Percentiles rank a stretch among this genome's conserved stretches.
Evolutionary conservation across 371 early-diverging fungal genomes (phyloP).

Genomic region (Dichotomocladium elegans): DNA sequence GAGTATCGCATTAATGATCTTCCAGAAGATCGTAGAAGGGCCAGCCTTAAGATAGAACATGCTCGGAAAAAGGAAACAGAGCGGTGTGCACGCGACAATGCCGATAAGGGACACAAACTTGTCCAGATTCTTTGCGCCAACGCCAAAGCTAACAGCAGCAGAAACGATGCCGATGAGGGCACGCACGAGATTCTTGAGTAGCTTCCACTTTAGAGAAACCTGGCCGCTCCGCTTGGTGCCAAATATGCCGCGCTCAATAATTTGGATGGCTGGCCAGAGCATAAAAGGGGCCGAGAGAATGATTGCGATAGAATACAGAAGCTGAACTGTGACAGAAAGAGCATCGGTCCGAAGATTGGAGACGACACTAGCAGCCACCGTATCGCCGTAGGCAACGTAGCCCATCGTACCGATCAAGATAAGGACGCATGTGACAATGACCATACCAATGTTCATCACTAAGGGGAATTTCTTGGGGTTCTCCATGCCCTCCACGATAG

Average conservation of each 20-base stretch:
- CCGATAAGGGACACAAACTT: conserved; percentile 67
- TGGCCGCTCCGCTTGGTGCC: conserved; percentile 27
- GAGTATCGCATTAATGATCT: conserved; percentile 33
- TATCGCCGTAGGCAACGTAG: conserved; percentile 66
- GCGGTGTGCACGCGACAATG: conserved; percentile 46
- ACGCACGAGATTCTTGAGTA: conserved; percentile 64
- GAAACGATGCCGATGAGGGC: conserved; percentile 44
- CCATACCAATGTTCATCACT: conserved; percentile 56
- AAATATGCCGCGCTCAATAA: conserved; percentile 60
- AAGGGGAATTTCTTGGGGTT: conserved; percentile 54
- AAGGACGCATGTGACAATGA: conserved; percentile 55
- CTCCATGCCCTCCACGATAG: conserved; percentile 56
- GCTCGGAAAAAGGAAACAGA: conserved; percentile 73
- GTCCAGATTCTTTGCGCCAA: conserved; percentile 63
- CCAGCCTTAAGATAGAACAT: conserved; percentile 63
- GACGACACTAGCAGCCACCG: conserved; percentile 64
- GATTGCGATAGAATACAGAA: conserved; percentile 73
- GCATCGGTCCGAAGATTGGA: conserved; percentile 58
- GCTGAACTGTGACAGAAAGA: conserved; percentile 52
- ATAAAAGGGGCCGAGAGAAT: conserved; percentile 66
- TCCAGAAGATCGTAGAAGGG: conserved; percentile 15
- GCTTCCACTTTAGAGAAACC: conserved; percentile 41
- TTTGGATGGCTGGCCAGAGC: conserved; percentile 71
- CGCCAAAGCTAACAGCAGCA: conserved; percentile 51
- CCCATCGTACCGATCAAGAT: conserved; percentile 61